phyloP scores from a whole-genome alignment of 257 asterid species.

The Solanum pennellii region DNA sequence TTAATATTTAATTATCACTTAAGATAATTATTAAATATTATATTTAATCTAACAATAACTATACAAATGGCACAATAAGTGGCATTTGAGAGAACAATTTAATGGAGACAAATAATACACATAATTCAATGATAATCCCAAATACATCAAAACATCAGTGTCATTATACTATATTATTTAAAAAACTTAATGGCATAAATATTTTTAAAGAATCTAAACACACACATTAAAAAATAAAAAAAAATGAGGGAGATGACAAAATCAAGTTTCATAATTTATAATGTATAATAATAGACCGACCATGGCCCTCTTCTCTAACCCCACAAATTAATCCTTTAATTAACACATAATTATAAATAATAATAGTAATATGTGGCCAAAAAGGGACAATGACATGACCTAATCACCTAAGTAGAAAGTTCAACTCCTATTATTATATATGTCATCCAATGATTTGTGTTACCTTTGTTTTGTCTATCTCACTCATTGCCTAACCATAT shows the following conservation, averaged over 20 bases:
- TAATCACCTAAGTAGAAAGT: constrained; percentile 29
- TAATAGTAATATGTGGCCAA: background rate
- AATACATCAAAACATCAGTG: background rate
- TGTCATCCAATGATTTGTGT: constrained; percentile 51
- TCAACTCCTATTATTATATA: constrained; percentile 37
- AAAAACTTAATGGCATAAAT: background rate
- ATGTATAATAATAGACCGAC: constrained; percentile 26
- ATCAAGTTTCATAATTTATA: constrained; percentile 11
- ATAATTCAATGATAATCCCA: background rate
- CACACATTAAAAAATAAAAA: too few species aligned
- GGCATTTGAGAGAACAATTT: background rate
- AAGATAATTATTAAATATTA: background rate
- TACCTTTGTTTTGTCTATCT: constrained; percentile 16
- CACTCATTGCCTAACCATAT: constrained; percentile 13
- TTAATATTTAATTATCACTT: background rate
- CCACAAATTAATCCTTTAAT: background rate
- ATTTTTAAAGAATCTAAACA: background rate
- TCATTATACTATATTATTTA: background rate
- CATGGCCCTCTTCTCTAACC: constrained; percentile 17
- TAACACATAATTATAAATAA: constrained; percentile 13
- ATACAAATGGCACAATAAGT: background rate
- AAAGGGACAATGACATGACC: constrained; percentile 10
- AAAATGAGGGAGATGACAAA: background rate
- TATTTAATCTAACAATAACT: background rate
- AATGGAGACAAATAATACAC: background rate